Evolutionary conservation across 768 basidiomycete genomes (phyloP).

Genomic region (Scleroderma bovista): DNA sequence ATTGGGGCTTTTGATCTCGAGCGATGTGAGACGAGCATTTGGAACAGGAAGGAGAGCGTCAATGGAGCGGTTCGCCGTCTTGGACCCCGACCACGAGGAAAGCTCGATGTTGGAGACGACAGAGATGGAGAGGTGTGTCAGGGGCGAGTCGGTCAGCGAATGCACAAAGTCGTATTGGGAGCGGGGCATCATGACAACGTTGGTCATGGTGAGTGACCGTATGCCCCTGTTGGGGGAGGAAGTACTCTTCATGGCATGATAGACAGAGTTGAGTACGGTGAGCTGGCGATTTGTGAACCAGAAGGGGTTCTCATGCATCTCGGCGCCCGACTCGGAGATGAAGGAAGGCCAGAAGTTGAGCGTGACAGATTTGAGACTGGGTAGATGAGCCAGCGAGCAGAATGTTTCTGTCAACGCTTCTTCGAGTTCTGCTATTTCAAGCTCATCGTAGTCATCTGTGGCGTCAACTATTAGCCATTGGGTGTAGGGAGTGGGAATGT

Average conservation of each 20-base stretch:
- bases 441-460: constrained; percentile 18
- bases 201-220: constrained; percentile 20
- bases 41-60: constrained; percentile 20
- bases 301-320: constrained; percentile 23
- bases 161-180: constrained; percentile 24
- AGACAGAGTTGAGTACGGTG: constrained; percentile 17
- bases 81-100: constrained; percentile 26
- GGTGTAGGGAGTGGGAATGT: neutral
- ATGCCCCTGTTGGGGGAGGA: constrained; percentile 7
- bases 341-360: constrained; percentile 31
- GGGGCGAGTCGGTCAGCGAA: constrained; percentile 18
- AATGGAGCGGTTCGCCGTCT: constrained; percentile 21
- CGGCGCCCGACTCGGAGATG: constrained; percentile 15
- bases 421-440: constrained; percentile 29
- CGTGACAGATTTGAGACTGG: constrained; percentile 14
- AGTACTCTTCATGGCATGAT: constrained; percentile 14
- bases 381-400: constrained; percentile 13
- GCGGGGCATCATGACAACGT: constrained; percentile 20
- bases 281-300: constrained; percentile 29
- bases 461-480: neutral
- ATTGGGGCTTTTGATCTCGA: constrained; percentile 22
- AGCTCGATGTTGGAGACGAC: constrained; percentile 28
- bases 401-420: constrained; percentile 24
- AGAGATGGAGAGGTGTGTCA: constrained; percentile 27
- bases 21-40: constrained; percentile 15